These are phyloP conservation scores for Datisca glomerata DNA, from an alignment of 306 rosid species.

Conservation along the genomic window DNA sequence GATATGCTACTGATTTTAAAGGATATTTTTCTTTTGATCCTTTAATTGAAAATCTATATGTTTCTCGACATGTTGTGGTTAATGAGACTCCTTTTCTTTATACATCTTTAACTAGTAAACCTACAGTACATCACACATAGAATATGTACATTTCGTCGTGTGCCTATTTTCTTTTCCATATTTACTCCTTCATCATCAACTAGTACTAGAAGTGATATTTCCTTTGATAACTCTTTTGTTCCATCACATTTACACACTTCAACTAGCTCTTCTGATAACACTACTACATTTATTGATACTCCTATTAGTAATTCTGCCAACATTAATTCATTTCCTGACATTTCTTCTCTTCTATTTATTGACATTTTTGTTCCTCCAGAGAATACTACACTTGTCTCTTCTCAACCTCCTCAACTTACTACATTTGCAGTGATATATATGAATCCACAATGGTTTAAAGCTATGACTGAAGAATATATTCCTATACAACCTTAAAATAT, in stretches of 20 bases:
- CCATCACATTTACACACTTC: no score
- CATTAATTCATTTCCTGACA: no score
- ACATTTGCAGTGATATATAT: neutral
- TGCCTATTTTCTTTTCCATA: neutral
- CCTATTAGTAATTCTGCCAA: no score
- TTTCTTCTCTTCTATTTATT: no score
- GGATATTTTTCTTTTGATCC: neutral
- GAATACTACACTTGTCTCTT: neutral
- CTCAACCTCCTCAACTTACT: neutral
- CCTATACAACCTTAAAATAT: neutral
- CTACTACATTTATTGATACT: no score
- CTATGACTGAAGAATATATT: neutral
- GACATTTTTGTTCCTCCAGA: neutral
- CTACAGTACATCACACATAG: neutral
- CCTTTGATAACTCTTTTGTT: no score
- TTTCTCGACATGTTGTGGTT: neutral
- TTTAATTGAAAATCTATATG: neutral
- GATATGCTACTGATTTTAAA: neutral
- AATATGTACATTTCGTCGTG: neutral
- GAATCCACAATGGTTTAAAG: neutral
- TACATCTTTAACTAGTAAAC: neutral
- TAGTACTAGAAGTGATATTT: no score
- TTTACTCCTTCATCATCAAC: neutral
- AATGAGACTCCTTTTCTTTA: neutral
- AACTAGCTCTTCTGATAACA: no score